Evolutionary conservation across 1,139 yeast species (phyloP), one percentile per base, ranked within the genome.

Genomic region (Scheffersomyces titani): DNA sequence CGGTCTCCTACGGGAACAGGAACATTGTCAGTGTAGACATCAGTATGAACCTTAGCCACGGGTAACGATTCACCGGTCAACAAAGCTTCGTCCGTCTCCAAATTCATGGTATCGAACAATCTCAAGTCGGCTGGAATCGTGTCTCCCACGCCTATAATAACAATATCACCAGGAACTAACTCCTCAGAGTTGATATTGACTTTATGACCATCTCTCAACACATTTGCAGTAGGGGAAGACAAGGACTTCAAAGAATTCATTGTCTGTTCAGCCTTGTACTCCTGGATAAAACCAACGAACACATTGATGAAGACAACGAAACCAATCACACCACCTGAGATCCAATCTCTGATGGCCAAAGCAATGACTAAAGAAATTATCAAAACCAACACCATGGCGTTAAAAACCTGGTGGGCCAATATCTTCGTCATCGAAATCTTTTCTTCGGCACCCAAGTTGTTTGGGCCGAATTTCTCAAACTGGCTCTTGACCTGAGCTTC

Each of bases 311-410:
- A 61, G 13, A 74, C 76, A n/a, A 74, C 78, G 21, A 65, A 66
- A 0, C 67, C 98, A 51, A 92, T 85, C 2, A 93, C 84, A 19
- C 90, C 79, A 5, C 92, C 97, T 3, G 92, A 87, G 59, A 93
- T 82, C 99, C 99, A 96, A 70, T 94, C 99, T 67, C 67, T 65
- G 60, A 74, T 72, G 50, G 76, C 77, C 24, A 73, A 63, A 1
- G 77, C 76, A 52, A 74, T 74, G 6, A 74, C 54, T 74, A 71
- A 72, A 50, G 77, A 74, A 49, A 74, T 74, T 55, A 74, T 63
- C 58, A 74, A 69, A 36, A 74, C 77, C 64, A 74, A 63, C 48
- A 73, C 71, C 78, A 74, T 74, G 56, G 78, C 78, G 56, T 74
- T 74, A 59, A 73, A 72, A n/a, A 74, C 68, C 57, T 74, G 78